Evolutionary conservation across 2,329 filamentous ascomycete genomes (phyloP).

Genomic region (Zopfia rhizophila): DNA sequence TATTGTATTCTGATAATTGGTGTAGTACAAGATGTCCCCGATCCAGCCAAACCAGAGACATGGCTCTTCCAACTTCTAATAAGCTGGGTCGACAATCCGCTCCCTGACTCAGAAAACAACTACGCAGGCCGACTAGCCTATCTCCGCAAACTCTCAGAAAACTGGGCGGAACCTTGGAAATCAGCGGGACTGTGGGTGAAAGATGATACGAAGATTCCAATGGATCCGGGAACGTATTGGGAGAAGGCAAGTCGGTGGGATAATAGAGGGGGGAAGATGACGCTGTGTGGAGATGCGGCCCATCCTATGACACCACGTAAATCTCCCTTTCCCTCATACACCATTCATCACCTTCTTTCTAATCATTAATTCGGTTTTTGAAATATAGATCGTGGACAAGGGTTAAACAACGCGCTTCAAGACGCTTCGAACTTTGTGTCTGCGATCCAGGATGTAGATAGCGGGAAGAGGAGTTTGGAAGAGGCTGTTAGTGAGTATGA

Average conservation of each 20-base stretch:
- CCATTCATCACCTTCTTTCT: too few relatives aligned
- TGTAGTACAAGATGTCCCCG: slow-evolving; percentile 43
- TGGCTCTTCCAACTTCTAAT: slow-evolving; percentile 45
- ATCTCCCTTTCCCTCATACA: slow-evolving; percentile 22
- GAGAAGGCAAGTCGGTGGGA: slow-evolving; percentile 42
- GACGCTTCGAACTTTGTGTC: slow-evolving; percentile 39
- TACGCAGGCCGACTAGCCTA: slow-evolving; percentile 28
- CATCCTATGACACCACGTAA: slow-evolving; percentile 51
- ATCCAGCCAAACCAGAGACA: slow-evolving; percentile 36
- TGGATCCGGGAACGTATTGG: slow-evolving; percentile 46
- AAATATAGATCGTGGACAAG: slow-evolving; percentile 45
- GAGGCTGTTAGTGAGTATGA: slow-evolving; percentile 41
- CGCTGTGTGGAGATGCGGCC: slow-evolving; percentile 50
- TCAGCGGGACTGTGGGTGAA: slow-evolving; percentile 36
- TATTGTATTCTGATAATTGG: slow-evolving; percentile 6
- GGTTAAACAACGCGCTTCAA: slow-evolving; percentile 47
- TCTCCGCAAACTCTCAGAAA: slow-evolving; percentile 33
- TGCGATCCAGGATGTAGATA: slow-evolving; percentile 21
- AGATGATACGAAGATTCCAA: slow-evolving; percentile 32
- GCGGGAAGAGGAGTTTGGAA: slow-evolving; percentile 15
- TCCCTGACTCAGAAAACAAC: slow-evolving; percentile 25
- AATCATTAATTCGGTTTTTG: not conserved
- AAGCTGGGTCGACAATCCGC: slow-evolving; percentile 31
- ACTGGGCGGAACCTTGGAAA: slow-evolving; percentile 43
- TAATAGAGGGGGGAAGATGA: slow-evolving; percentile 42